Percentiles rank a stretch among this genome's conserved stretches.
Conservation (phyloP, 106 monocot genomes). For the Hemerocallis citrina region DNA sequence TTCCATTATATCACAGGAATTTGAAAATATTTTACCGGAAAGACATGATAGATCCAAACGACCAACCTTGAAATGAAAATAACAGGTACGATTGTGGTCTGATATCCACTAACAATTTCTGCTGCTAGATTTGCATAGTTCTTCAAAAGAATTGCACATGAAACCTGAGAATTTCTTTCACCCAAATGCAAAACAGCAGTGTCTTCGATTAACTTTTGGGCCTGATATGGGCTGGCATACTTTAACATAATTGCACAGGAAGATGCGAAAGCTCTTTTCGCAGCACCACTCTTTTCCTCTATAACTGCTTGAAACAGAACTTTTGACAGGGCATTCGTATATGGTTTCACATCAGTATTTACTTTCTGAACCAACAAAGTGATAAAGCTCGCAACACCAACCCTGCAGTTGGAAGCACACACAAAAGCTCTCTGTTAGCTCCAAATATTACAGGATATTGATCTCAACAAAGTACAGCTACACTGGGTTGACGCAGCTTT, state of each 20-base stretch:
- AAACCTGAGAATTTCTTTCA: slow-evolving; percentile 76
- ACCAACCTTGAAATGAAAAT: slow-evolving; percentile 84
- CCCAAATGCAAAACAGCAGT: slow-evolving; percentile 69
- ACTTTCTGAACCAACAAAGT: slow-evolving; percentile 77
- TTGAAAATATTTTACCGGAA: too few relatives aligned
- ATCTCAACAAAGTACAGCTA: neutral
- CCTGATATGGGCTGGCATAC: slow-evolving; percentile 49
- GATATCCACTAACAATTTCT: slow-evolving; percentile 67
- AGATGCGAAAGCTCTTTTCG: slow-evolving; percentile 79
- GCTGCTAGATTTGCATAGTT: slow-evolving; percentile 65
- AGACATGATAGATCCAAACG: too few relatives aligned
- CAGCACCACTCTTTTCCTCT: slow-evolving; percentile 76
- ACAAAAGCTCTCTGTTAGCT: neutral
- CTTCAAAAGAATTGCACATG: slow-evolving; percentile 76
- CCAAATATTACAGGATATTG: neutral
- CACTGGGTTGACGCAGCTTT: too few relatives aligned
- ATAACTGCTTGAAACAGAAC: slow-evolving; percentile 58
- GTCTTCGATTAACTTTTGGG: slow-evolving; percentile 77
- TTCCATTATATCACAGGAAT: too few relatives aligned
- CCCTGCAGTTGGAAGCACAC: slow-evolving; percentile 38
- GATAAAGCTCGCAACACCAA: slow-evolving; percentile 90
- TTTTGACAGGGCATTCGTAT: slow-evolving; percentile 47
- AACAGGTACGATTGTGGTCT: slow-evolving; percentile 59
- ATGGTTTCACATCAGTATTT: slow-evolving; percentile 62
- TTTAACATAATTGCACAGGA: slow-evolving; percentile 72